Percentiles rank a stretch among this genome's conserved stretches.
These are phyloP conservation scores for Diutina ranongensis DNA, from an alignment of 1,139 yeast species.

Conservation along the genomic window DNA sequence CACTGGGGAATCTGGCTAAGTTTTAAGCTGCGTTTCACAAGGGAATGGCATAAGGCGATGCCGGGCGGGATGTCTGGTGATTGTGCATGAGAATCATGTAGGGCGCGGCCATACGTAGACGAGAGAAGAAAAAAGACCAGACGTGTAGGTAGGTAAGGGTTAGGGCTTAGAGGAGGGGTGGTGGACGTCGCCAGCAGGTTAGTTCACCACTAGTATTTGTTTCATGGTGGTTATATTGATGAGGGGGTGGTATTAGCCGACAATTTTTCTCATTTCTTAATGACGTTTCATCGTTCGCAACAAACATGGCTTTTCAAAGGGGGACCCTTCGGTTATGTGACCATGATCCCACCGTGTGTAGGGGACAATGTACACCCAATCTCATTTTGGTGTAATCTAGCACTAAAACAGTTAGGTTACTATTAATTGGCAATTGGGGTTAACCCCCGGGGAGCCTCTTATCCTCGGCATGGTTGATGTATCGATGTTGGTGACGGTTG, in stretches of 20 bases:
- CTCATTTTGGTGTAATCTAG: too few relatives aligned
- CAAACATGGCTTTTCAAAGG: too few relatives aligned
- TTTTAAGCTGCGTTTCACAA: conserved; percentile 6
- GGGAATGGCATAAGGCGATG: conserved; percentile 3
- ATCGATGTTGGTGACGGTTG: too few relatives aligned
- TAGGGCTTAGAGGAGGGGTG: neutral
- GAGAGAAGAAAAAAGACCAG: neutral
- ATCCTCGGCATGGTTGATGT: too few relatives aligned
- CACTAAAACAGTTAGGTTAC: too few relatives aligned
- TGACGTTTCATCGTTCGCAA: too few relatives aligned
- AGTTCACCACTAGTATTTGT: neutral
- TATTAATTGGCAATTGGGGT: too few relatives aligned
- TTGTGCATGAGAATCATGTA: neutral
- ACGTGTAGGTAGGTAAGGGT: neutral
- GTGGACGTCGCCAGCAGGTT: neutral
- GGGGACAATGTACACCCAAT: too few relatives aligned
- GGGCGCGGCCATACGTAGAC: conserved; percentile 6
- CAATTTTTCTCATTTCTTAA: too few relatives aligned
- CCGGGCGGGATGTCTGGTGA: neutral
- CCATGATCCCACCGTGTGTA: neutral
- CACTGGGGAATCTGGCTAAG: conserved; percentile 2
- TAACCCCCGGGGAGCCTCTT: too few relatives aligned
- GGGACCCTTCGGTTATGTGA: neutral
- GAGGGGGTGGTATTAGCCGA: too few relatives aligned
- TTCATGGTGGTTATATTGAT: too few relatives aligned